Conservation (phyloP, 2,329 filamentous ascomycete genomes). For the Fusarium longipes region DNA sequence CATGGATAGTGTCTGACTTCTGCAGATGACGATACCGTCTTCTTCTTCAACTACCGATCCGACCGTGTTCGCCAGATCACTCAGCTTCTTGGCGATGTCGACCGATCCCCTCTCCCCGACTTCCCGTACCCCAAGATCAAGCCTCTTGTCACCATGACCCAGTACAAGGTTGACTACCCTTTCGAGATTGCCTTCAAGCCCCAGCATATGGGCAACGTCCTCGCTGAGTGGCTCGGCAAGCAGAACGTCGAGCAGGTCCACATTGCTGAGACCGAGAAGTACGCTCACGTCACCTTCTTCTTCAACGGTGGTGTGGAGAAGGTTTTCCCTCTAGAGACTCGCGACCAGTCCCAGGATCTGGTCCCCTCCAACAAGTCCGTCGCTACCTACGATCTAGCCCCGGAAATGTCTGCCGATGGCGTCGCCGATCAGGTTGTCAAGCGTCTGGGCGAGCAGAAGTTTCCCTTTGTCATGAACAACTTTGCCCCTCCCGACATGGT, state of each 20-base stretch:
- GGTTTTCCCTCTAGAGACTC: slow-evolving; percentile 89
- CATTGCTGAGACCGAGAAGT: slow-evolving; percentile 98
- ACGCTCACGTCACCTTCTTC: slow-evolving; percentile 99
- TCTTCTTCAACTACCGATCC: slow-evolving; percentile 99
- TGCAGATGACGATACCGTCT: slow-evolving; percentile 90
- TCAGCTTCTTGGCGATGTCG: slow-evolving; percentile 90
- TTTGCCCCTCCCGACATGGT: slow-evolving; percentile 99
- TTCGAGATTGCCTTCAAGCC: slow-evolving; percentile 94
- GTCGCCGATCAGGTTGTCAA: slow-evolving; percentile 92
- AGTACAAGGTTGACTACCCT: slow-evolving; percentile 95
- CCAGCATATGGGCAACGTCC: slow-evolving; percentile 96
- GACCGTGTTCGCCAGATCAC: slow-evolving; percentile 97
- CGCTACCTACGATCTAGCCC: slow-evolving; percentile 92
- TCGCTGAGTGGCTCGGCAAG: slow-evolving; percentile 95
- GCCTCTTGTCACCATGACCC: slow-evolving; percentile 92
- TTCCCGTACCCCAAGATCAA: slow-evolving; percentile 94
- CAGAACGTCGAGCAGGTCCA: slow-evolving; percentile 93
- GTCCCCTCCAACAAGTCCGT: slow-evolving; percentile 92
- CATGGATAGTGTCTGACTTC: slow-evolving; percentile 7
- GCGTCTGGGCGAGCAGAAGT: slow-evolving; percentile 84
- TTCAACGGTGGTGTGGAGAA: slow-evolving; percentile 99
- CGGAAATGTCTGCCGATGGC: slow-evolving; percentile 92
- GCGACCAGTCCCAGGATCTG: slow-evolving; percentile 81
- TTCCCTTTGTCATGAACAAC: slow-evolving; percentile 99
- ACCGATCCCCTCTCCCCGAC: slow-evolving; percentile 89